A percentile compares a stretch with the other conserved stretches of the same genome.
Conservation (phyloP, 2,329 filamentous ascomycete species). For the Cytospora leucostoma region DNA sequence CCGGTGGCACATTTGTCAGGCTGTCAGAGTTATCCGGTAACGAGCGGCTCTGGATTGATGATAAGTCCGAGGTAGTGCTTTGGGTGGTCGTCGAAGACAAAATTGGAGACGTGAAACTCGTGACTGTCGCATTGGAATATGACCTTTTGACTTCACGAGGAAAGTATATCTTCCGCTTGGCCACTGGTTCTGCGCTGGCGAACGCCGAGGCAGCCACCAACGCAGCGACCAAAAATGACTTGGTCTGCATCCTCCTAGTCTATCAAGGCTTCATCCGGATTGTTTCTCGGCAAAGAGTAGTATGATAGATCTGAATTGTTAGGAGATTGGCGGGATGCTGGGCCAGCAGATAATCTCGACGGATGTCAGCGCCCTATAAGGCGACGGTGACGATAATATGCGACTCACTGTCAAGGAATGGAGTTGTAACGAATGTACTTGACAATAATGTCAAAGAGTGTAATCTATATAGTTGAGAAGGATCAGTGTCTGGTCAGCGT, state of each 20-base stretch:
- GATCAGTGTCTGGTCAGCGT: conserved; percentile 29
- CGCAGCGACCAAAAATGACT: conserved; percentile 51
- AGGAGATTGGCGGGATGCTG: conserved; percentile 13
- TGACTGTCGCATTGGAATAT: conserved; percentile 47
- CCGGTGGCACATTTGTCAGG: conserved; percentile 11
- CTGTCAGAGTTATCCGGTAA: conserved; percentile 14
- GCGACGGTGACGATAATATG: conserved; percentile 24
- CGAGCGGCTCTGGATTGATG: conserved; percentile 14
- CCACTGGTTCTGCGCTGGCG: conserved; percentile 44
- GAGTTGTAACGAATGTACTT: conserved; percentile 59
- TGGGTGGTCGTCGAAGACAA: conserved; percentile 31
- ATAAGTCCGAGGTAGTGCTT: conserved; percentile 20
- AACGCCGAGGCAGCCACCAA: conserved; percentile 50
- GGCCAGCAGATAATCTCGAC: conserved; percentile 16
- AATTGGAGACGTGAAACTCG: conserved; percentile 34
- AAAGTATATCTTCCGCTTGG: conserved; percentile 57
- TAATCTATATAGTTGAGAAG: conserved; percentile 34
- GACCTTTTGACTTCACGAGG: conserved; percentile 58
- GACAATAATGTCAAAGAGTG: conserved; percentile 57
- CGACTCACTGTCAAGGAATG: conserved; percentile 51
- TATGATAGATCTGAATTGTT: conserved; percentile 11
- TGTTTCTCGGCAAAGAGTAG: conserved; percentile 5
- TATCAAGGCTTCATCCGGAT: conserved; percentile 26
- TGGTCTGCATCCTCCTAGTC: conserved; percentile 50
- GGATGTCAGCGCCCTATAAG: conserved; percentile 30